Evolutionary conservation across 2,329 filamentous ascomycete species (phyloP).

Genomic region (Epicoccum sorghinum): DNA sequence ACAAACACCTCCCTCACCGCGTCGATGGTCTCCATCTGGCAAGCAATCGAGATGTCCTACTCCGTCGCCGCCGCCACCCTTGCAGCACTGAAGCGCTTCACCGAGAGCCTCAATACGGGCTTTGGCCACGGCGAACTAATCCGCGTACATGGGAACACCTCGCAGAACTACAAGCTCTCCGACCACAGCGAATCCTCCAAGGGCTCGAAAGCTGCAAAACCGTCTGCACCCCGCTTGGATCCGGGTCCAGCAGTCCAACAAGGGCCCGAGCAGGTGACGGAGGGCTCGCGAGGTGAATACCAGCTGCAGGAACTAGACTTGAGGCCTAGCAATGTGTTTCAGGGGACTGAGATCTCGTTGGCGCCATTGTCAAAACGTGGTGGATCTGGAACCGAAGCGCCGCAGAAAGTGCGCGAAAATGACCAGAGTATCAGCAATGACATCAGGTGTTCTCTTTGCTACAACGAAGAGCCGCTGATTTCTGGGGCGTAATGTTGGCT

Average conservation of each 20-base stretch:
- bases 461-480: background rate
- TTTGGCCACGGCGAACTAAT: constrained; percentile 23
- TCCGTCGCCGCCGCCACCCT: constrained; percentile 18
- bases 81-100: constrained; percentile 18
- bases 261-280: background rate
- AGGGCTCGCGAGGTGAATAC: background rate
- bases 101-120: constrained; percentile 20
- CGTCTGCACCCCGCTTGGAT: background rate
- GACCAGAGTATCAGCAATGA: background rate
- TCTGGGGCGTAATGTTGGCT: background rate
- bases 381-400: background rate
- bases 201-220: background rate
- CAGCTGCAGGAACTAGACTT: background rate
- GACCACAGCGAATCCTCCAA: constrained; percentile 6
- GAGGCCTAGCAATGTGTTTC: background rate
- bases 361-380: background rate
- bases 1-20: constrained; percentile 8
- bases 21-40: constrained; percentile 20
- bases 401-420: too few species aligned
- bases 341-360: background rate
- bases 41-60: constrained; percentile 18
- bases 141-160: constrained; percentile 8
- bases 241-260: background rate
- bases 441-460: background rate
- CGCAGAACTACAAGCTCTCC: constrained; percentile 15